Evolutionary conservation across 2,329 filamentous ascomycete genomes (phyloP), one percentile per base, ranked within the genome.

Genomic region (Hymenoscyphus infarciens): DNA sequence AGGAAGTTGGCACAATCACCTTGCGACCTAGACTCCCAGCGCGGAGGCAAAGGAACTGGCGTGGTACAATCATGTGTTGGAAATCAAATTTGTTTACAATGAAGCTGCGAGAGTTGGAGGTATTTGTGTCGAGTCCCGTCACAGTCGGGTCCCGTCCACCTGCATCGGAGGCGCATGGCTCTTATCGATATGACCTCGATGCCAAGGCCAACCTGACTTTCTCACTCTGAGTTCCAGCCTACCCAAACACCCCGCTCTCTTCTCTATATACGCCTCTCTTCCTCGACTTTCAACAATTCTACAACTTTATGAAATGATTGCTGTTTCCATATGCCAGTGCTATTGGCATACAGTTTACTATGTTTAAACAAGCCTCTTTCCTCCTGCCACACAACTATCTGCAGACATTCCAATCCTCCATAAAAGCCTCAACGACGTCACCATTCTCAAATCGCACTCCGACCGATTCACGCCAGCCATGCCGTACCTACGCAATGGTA

Each of bases 281-380:
- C 45, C 10, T 25, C 19, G 10, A 27, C 11, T 10, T 22, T 15
- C 19, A 49, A 10, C 42, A 52, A 52, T 22, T 49, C n/a, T 2
- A 16, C 35, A 15, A 38, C 13, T 22, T 25, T 10, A 22, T 52
- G 45, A 25, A 52, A 52, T 52, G 45, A 52, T 11, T 25, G 45
- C 45, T 25, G 2, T 19, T 3, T 25, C 19, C 22, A 25, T 13
- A 8, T 13, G 19, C 19, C 45, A 52, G 19, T 52, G 19, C 15
- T 52, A 22, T 10, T 52, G 61, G 29, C 61, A 59, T 39, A 39
- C 29, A 42, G 19, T 56, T 56, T 65, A 73, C 68, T 68, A 81
- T 82, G 78, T 73, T 81, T 62, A 82, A 78, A 74, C 81, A 79
- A 70, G 68, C 76, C 33, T 74, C 72, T 52, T 56, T 72, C 22